These are phyloP conservation scores for Podila clonocystis DNA, from an alignment of 192 early-diverging fungal species.

Conservation along the genomic window DNA sequence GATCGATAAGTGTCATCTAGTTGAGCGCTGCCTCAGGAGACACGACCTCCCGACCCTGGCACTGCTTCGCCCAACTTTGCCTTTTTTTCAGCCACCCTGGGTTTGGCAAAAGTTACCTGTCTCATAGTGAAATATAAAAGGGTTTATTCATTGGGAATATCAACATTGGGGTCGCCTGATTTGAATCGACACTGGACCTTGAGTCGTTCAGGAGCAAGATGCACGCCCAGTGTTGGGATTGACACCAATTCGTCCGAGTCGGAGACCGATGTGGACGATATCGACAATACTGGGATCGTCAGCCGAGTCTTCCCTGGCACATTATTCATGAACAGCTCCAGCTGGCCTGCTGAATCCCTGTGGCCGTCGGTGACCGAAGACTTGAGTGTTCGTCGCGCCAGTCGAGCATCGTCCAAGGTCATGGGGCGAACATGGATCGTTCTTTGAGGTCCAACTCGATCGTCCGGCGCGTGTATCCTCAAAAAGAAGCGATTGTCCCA, in stretches of 20 bases:
- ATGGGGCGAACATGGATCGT: slow-evolving; percentile 7
- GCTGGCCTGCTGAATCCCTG: not conserved
- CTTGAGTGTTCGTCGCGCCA: not conserved
- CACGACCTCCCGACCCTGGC: too few species aligned
- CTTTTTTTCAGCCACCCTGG: too few species aligned
- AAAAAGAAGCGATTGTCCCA: slow-evolving; percentile 44
- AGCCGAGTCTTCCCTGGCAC: slow-evolving; percentile 18
- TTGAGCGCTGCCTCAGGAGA: too few species aligned
- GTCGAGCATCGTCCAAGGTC: not conserved
- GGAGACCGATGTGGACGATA: not conserved
- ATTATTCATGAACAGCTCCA: slow-evolving; percentile 12
- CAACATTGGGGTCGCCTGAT: not conserved
- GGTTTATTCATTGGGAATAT: too few species aligned
- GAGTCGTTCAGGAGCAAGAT: not conserved
- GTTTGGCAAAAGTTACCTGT: too few species aligned
- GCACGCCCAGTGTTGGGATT: slow-evolving; percentile 17
- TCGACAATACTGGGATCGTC: slow-evolving; percentile 21
- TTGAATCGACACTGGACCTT: slow-evolving; percentile 21
- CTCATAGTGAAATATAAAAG: too few species aligned
- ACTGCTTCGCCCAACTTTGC: too few species aligned
- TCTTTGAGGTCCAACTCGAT: too few species aligned
- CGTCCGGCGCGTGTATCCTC: not conserved
- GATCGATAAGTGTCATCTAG: too few species aligned
- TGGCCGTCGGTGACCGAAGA: not conserved
- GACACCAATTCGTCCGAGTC: slow-evolving; percentile 6